Evolutionary conservation across 352 stramenopile species (phyloP).

Genomic region (Lagenidium sp.): DNA sequence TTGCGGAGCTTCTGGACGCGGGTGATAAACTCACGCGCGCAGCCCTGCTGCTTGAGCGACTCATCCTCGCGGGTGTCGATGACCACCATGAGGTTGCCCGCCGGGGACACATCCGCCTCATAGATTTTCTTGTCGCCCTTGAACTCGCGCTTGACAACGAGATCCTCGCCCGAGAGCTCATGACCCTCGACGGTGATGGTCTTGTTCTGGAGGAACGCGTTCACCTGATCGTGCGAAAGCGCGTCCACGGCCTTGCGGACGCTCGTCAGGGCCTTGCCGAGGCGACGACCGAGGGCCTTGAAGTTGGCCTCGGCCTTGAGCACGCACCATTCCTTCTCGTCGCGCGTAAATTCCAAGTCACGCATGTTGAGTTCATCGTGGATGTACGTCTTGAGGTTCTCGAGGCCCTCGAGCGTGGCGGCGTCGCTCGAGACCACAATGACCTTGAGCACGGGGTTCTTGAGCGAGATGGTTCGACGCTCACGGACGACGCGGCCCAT

Average conservation of each 20-base stretch:
- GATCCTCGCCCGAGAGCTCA: constrained; percentile 82
- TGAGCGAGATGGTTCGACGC: constrained; percentile 94
- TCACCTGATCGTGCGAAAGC: constrained; percentile 64
- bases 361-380: constrained; percentile 97
- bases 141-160: constrained; percentile 93
- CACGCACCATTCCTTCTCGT: constrained; percentile 90
- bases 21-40: constrained; percentile 95
- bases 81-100: constrained; percentile 92
- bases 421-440: constrained; percentile 92
- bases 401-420: constrained; percentile 56
- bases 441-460: constrained; percentile 96
- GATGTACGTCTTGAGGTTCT: constrained; percentile 91
- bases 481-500: constrained; percentile 95
- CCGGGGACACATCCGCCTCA: constrained; percentile 79
- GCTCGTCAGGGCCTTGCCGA: constrained; percentile 95
- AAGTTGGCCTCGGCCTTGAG: constrained; percentile 93
- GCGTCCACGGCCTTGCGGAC: constrained; percentile 80
- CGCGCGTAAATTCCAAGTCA: constrained; percentile 85
- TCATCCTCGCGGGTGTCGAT: constrained; percentile 96
- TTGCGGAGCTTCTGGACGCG: constrained; percentile 99
- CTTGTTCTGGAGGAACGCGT: constrained; percentile 58
- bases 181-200: constrained; percentile 76
- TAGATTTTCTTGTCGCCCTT: constrained; percentile 90
- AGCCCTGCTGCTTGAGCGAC: constrained; percentile 89
- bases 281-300: constrained; percentile 91